Percentiles rank a stretch among this genome's conserved stretches.
Evolutionary conservation across 2,329 filamentous ascomycete genomes (phyloP).

Genomic region (Apiospora marii): DNA sequence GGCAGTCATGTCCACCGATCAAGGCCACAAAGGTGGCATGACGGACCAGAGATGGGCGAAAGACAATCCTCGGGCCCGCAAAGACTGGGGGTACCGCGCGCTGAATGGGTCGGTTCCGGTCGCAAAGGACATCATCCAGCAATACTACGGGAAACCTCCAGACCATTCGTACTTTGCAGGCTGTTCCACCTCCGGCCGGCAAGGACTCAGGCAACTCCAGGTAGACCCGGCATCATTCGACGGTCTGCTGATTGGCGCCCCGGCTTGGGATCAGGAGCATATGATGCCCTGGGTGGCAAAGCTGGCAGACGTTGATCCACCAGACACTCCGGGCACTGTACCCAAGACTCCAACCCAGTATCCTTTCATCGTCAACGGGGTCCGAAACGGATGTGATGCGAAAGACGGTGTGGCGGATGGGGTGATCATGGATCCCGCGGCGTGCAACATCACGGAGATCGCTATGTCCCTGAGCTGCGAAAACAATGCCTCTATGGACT

Average conservation of each 20-base stretch:
- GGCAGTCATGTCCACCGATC: slow-evolving; percentile 53
- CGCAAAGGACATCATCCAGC: slow-evolving; percentile 53
- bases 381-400: slow-evolving; percentile 51
- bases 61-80: slow-evolving; percentile 43
- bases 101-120: slow-evolving; percentile 58
- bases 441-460: slow-evolving; percentile 46
- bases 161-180: slow-evolving; percentile 62
- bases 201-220: slow-evolving; percentile 63
- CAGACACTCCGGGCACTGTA: slow-evolving; percentile 50
- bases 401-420: slow-evolving; percentile 52
- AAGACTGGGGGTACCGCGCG: slow-evolving; percentile 51
- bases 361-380: slow-evolving; percentile 48
- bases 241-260: slow-evolving; percentile 59
- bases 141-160: slow-evolving; percentile 54
- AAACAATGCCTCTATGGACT: slow-evolving; percentile 35
- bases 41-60: slow-evolving; percentile 49
- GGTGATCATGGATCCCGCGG: slow-evolving; percentile 49
- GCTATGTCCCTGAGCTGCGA: slow-evolving; percentile 46
- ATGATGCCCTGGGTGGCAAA: neutral
- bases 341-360: slow-evolving; percentile 44
- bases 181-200: slow-evolving; percentile 67
- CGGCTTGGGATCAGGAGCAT: slow-evolving; percentile 43
- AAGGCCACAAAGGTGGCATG: slow-evolving; percentile 48
- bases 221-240: slow-evolving; percentile 63
- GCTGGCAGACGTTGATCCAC: slow-evolving; percentile 49